These are phyloP conservation scores for Coprinopsis cinerea DNA, from an alignment of 768 basidiomycete species.

Conservation along the genomic window DNA sequence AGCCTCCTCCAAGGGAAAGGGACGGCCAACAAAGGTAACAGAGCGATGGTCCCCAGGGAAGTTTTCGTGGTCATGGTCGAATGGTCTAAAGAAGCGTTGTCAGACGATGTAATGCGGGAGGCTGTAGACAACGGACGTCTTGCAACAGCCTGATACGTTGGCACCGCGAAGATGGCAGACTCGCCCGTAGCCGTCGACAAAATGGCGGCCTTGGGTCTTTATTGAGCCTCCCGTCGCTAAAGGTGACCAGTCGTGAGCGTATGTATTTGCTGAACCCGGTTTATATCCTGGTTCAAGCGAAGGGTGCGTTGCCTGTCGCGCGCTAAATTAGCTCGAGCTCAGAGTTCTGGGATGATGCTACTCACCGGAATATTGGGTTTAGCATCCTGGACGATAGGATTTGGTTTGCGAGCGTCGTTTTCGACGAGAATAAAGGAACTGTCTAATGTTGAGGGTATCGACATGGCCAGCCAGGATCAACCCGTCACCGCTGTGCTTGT, in stretches of 20 bases:
- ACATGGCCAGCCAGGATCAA: conserved; percentile 10
- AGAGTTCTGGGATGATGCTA: background rate
- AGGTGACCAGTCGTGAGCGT: conserved; percentile 71
- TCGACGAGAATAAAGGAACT: conserved; percentile 45
- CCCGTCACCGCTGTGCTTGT: background rate
- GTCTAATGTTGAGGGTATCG: conserved; percentile 33
- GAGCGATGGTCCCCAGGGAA: conserved; percentile 61
- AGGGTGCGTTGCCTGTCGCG: conserved; percentile 31
- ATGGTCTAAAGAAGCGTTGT: conserved; percentile 41
- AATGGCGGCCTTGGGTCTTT: conserved; percentile 58
- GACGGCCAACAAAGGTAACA: conserved; percentile 84
- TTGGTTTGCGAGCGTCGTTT: conserved; percentile 10
- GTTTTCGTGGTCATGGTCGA: conserved; percentile 56
- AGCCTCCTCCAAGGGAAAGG: conserved; percentile 88
- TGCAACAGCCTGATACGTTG: conserved; percentile 78
- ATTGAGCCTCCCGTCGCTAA: background rate
- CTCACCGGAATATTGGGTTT: background rate
- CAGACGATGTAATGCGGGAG: conserved; percentile 1
- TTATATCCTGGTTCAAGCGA: conserved; percentile 37
- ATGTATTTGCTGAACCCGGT: conserved; percentile 44
- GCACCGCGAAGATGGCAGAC: conserved; percentile 80
- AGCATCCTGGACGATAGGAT: background rate
- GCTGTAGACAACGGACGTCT: conserved; percentile 52
- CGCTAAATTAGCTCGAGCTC: background rate
- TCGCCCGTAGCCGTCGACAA: conserved; percentile 75